Evolutionary conservation across 192 early-diverging fungal genomes (phyloP).

Genomic region (Glomus cerebriforme): DNA sequence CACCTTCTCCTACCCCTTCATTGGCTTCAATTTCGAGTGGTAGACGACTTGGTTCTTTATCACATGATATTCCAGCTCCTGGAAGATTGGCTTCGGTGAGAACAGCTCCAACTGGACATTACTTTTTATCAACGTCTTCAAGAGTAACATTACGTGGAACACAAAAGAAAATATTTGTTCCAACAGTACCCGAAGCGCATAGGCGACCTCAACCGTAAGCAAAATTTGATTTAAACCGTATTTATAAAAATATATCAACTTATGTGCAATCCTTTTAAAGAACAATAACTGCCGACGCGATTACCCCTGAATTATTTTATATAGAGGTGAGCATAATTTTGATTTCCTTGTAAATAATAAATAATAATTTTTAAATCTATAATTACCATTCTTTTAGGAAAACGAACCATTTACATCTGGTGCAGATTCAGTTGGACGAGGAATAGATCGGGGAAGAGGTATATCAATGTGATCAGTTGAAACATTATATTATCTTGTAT

Average conservation of each 20-base stretch:
- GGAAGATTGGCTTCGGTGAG: conserved; percentile 11
- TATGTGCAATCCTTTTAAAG: neutral
- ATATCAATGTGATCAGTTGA: neutral
- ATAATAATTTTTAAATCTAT: neutral
- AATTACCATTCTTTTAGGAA: neutral
- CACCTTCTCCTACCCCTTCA: neutral
- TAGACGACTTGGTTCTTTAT: conserved; percentile 14
- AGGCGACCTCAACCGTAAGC: neutral
- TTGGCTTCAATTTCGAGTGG: neutral
- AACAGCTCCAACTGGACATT: conserved; percentile 14
- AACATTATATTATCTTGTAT: neutral
- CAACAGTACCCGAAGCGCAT: conserved; percentile 15
- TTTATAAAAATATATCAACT: no score
- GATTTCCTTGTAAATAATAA: neutral
- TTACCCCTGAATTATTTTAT: neutral
- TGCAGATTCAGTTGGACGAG: neutral
- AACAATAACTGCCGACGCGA: neutral
- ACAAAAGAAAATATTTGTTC: conserved; percentile 12
- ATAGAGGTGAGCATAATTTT: neutral
- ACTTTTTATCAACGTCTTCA: conserved; percentile 26
- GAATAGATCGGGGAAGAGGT: neutral
- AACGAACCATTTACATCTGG: neutral
- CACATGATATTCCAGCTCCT: conserved; percentile 19
- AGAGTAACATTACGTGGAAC: conserved; percentile 20
- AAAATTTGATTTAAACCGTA: neutral